Percentiles rank a stretch among this genome's conserved stretches.
These are phyloP conservation scores for Musa acuminata DNA, from an alignment of 176 grass and related monocot genomes.

Conservation along the genomic window DNA sequence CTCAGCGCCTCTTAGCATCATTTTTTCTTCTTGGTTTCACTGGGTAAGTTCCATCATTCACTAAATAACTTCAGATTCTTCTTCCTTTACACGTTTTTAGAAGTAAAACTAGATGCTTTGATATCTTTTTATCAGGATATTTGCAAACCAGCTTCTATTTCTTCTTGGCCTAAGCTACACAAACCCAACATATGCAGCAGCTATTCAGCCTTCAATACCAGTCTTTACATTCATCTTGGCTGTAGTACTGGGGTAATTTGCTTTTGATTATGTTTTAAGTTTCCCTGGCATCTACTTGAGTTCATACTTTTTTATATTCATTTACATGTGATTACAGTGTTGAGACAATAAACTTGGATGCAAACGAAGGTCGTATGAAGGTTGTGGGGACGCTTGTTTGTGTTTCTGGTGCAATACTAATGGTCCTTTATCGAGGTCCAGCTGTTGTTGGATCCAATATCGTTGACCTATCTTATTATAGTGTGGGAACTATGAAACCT, in stretches of 20 bases:
- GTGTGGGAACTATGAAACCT: conserved; percentile 2
- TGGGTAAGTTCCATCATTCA: conserved; percentile 27
- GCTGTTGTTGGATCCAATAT: conserved; percentile 44
- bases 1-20: conserved; percentile 40
- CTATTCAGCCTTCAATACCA: conserved; percentile 88
- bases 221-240: conserved; percentile 80
- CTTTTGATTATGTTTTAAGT: not conserved
- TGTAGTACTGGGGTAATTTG: conserved; percentile 40
- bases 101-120: not conserved
- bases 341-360: conserved; percentile 55
- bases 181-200: conserved; percentile 76
- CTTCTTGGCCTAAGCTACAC: conserved; percentile 78
- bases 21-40: conserved; percentile 86
- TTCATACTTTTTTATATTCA: not conserved
- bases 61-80: not conserved
- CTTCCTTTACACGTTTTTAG: no score
- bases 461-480: conserved; percentile 3
- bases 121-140: conserved; percentile 43
- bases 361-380: conserved; percentile 54
- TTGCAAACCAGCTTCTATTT: conserved; percentile 88
- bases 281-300: not conserved
- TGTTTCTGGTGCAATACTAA: conserved; percentile 60
- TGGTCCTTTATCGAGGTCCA: conserved; percentile 77
- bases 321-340: conserved; percentile 25
- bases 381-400: conserved; percentile 54